Percentiles rank a stretch among this genome's conserved stretches.
phyloP scores from a whole-genome alignment of 2,329 filamentous ascomycete species.

The Berkeleyomyces rouxiae region DNA sequence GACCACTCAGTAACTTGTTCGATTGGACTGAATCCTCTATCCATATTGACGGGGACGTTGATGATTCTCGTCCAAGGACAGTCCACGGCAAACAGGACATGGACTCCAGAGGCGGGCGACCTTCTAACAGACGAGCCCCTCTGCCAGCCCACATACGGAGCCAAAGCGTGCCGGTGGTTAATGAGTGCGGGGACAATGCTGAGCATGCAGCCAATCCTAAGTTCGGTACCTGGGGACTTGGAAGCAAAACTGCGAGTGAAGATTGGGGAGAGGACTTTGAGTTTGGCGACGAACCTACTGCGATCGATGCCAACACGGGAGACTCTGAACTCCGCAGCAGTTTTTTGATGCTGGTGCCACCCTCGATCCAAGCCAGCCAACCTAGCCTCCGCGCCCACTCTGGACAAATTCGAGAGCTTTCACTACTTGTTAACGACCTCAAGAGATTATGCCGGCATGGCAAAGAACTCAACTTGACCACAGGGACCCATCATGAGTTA shows the following conservation, averaged over 20 bases:
- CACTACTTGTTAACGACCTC: conserved; percentile 64
- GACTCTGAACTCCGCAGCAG: conserved; percentile 16
- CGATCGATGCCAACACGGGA: conserved; percentile 21
- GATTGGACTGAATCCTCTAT: conserved; percentile 57
- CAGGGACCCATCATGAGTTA: conserved; percentile 40
- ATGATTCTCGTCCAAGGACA: conserved; percentile 50
- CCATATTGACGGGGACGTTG: conserved; percentile 43
- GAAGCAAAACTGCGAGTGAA: conserved; percentile 65
- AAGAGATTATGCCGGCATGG: conserved; percentile 61
- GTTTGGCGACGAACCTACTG: conserved; percentile 36
- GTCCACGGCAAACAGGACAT: conserved; percentile 60
- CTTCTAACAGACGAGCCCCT: conserved; percentile 49
- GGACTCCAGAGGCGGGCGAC: conserved; percentile 53
- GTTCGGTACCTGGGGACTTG: conserved; percentile 67
- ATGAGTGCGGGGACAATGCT: conserved; percentile 37
- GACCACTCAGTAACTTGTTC: conserved; percentile 53
- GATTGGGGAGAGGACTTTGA: conserved; percentile 88
- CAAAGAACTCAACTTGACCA: conserved; percentile 46
- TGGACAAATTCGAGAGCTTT: conserved; percentile 67
- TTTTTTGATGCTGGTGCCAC: conserved; percentile 53
- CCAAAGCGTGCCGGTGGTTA: conserved; percentile 61
- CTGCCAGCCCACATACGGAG: conserved; percentile 57
- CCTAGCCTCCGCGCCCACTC: conserved; percentile 70
- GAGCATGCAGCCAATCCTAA: conserved; percentile 30
- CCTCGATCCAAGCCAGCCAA: conserved; percentile 65